Conservation (phyloP, 257 asterid species). For the Gentiana dahurica region DNA sequence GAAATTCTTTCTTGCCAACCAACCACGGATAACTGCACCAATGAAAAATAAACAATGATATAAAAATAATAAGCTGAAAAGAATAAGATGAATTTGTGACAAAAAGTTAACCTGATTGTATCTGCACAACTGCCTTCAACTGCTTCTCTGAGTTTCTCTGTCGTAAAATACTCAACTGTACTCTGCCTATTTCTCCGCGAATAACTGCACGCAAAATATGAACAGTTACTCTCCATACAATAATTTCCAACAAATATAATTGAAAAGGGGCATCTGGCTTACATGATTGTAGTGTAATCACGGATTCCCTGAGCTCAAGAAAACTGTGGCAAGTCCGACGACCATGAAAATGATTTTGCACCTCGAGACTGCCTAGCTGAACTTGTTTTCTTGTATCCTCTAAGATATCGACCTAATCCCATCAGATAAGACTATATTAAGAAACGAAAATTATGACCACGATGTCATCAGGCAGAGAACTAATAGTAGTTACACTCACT, state of each 20-base stretch:
- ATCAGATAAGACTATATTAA: constrained; percentile 8
- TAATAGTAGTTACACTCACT: constrained; percentile 28
- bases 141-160: constrained; percentile 31
- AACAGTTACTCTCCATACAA: neutral
- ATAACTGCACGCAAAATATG: constrained; percentile 40
- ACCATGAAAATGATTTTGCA: constrained; percentile 54
- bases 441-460: constrained; percentile 13
- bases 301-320: constrained; percentile 52
- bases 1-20: constrained; percentile 55
- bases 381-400: constrained; percentile 61
- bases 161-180: constrained; percentile 27
- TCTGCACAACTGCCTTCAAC: constrained; percentile 43
- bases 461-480: neutral
- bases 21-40: constrained; percentile 68
- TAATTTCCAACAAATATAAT: constrained; percentile 1
- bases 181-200: constrained; percentile 81
- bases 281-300: constrained; percentile 74
- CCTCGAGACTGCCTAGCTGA: constrained; percentile 57
- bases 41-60: neutral
- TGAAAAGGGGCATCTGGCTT: constrained; percentile 16
- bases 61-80: neutral
- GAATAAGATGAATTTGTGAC: neutral
- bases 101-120: constrained; percentile 67
- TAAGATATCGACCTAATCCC: constrained; percentile 54
- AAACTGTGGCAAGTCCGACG: constrained; percentile 45